Percentiles rank a stretch among this genome's conserved stretches.
phyloP scores from a whole-genome alignment of 2,329 filamentous ascomycete species.

The Colletotrichum lindemuthianum region DNA sequence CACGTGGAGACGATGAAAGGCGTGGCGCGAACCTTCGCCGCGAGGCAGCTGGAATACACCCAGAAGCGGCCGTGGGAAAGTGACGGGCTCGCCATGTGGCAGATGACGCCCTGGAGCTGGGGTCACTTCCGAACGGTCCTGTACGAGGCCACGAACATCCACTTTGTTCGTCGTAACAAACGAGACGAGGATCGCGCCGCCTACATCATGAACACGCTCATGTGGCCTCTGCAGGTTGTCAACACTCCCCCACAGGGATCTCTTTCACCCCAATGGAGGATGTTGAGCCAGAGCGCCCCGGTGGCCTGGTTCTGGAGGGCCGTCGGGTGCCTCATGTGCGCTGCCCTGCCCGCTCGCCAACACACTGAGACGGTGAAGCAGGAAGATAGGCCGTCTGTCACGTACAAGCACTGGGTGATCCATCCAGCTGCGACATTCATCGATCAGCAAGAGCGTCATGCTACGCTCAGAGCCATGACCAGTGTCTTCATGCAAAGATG shows the following conservation, averaged over 20 bases:
- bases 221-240: too few species aligned
- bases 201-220: neutral
- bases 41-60: slow-evolving; percentile 6
- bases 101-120: slow-evolving; percentile 22
- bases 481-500: too few species aligned
- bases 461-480: too few species aligned
- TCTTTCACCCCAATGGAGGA: too few species aligned
- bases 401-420: neutral
- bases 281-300: neutral
- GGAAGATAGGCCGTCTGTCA: neutral
- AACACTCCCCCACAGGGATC: too few species aligned
- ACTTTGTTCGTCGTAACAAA: neutral
- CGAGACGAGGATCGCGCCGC: neutral
- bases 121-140: neutral
- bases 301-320: slow-evolving; percentile 32
- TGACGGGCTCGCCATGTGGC: slow-evolving; percentile 23
- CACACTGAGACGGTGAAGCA: neutral
- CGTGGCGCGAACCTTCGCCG: neutral
- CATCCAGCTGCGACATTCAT: neutral
- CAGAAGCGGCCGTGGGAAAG: slow-evolving; percentile 20
- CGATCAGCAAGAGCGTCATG: too few species aligned
- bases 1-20: neutral
- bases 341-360: slow-evolving; percentile 12
- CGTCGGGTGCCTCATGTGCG: slow-evolving; percentile 9
- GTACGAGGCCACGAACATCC: neutral